phyloP scores from a whole-genome alignment of 805 yeast species.

The Myxozyma lipomycoides region DNA sequence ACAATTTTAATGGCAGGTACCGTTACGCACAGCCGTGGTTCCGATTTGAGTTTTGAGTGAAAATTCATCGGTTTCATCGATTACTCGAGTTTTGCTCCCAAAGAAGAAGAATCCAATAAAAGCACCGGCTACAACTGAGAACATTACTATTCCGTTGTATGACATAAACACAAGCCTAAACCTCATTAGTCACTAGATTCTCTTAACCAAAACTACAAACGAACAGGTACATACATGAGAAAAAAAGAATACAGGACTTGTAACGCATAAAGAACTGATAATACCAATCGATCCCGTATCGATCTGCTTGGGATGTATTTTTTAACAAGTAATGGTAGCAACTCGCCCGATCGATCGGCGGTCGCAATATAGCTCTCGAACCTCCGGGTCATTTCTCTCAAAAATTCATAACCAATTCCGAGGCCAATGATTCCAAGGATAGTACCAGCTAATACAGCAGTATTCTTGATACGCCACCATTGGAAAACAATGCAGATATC shows the following conservation, averaged over 20 bases:
- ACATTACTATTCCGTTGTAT: slow-evolving; percentile 23
- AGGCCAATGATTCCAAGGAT: slow-evolving; percentile 27
- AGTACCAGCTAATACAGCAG: slow-evolving; percentile 20
- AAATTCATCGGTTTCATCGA: slow-evolving; percentile 5
- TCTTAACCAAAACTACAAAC: background rate
- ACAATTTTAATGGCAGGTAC: slow-evolving; percentile 21
- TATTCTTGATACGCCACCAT: slow-evolving; percentile 24
- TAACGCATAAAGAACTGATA: slow-evolving; percentile 21
- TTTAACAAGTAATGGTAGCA: slow-evolving; percentile 15
- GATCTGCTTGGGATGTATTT: slow-evolving; percentile 20
- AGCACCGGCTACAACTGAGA: slow-evolving; percentile 26
- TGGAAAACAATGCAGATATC: slow-evolving; percentile 25
- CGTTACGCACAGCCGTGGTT: slow-evolving; percentile 21
- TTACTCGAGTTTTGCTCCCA: slow-evolving; percentile 20
- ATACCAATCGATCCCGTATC: slow-evolving; percentile 14
- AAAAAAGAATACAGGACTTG: slow-evolving; percentile 26
- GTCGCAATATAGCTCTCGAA: slow-evolving; percentile 14
- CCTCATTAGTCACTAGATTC: background rate
- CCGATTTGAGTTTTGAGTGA: slow-evolving; percentile 12
- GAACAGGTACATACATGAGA: slow-evolving; percentile 16
- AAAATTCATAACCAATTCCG: slow-evolving; percentile 25
- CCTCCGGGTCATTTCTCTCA: slow-evolving; percentile 26
- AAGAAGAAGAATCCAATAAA: slow-evolving; percentile 25
- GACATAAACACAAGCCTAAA: slow-evolving; percentile 25
- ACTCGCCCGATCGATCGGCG: slow-evolving; percentile 5